phyloP scores from a whole-genome alignment of 202 grass and related monocot species.

The Tripidium arundinaceum region DNA sequence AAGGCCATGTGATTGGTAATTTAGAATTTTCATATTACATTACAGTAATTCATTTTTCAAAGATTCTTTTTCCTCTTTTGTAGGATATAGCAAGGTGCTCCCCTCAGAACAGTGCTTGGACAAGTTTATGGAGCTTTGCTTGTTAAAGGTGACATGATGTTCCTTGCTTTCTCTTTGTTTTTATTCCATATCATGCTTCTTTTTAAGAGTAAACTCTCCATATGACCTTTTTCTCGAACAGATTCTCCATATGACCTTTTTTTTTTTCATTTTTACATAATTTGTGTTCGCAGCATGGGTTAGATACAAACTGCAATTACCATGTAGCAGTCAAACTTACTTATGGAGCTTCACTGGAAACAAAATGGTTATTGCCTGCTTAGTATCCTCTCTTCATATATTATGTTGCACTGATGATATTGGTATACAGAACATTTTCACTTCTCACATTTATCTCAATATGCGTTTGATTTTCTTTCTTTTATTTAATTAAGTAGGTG shows the following conservation, averaged over 20 bases:
- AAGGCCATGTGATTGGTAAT: slow-evolving; percentile 73
- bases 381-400: neutral
- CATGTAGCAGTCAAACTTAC: slow-evolving; percentile 52
- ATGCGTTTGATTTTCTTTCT: slow-evolving; percentile 12
- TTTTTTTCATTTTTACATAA: slow-evolving; percentile 19
- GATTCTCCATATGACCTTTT: slow-evolving; percentile 2
- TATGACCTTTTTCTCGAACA: neutral
- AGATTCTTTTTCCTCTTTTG: neutral
- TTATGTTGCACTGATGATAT: slow-evolving; percentile 14
- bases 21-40: slow-evolving; percentile 17
- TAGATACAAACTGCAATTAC: slow-evolving; percentile 46
- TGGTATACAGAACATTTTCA: neutral
- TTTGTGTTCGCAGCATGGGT: slow-evolving; percentile 57
- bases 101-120: slow-evolving; percentile 55
- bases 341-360: slow-evolving; percentile 42
- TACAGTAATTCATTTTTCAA: slow-evolving; percentile 10
- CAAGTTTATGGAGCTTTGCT: slow-evolving; percentile 62
- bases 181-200: slow-evolving; percentile 9
- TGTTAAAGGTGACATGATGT: slow-evolving; percentile 51
- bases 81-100: slow-evolving; percentile 65
- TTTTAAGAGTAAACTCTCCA: slow-evolving; percentile 25
- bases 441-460: slow-evolving; percentile 8
- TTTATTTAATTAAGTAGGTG: slow-evolving; percentile 47
- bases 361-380: slow-evolving; percentile 52
- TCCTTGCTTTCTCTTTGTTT: neutral